These are phyloP conservation scores for Coelastrella sp. DNA, from an alignment of 139 green algal genomes.

Conservation along the genomic window DNA sequence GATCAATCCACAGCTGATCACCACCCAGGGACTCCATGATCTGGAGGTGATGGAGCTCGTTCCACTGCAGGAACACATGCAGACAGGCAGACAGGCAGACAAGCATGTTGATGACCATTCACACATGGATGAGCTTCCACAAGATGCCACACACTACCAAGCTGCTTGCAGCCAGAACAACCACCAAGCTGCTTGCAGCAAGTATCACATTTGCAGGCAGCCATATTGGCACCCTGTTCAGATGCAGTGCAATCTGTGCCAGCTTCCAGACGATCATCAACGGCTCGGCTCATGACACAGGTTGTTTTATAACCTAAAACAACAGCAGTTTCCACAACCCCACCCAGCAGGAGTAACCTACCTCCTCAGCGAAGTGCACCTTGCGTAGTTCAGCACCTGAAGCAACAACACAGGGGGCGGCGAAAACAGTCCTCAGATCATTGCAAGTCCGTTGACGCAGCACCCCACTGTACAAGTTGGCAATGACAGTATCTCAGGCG, in stretches of 20 bases:
- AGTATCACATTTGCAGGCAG: not conserved
- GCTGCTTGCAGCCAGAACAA: not conserved
- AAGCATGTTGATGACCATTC: not conserved
- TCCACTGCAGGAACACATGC: conserved; percentile 18
- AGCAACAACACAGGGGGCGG: conserved; percentile 41
- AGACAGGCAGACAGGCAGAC: not conserved
- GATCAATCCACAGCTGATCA: conserved; percentile 92
- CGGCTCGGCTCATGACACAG: too few species aligned
- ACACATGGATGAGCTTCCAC: conserved; percentile 38
- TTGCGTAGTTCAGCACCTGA: conserved; percentile 82
- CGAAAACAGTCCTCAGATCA: too few species aligned
- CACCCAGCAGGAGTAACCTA: conserved; percentile 71
- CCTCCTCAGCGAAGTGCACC: conserved; percentile 93
- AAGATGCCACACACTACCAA: not conserved
- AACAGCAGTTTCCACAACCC: not conserved
- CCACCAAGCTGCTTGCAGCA: too few species aligned
- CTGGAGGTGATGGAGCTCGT: conserved; percentile 66
- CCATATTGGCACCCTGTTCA: not conserved
- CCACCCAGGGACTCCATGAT: conserved; percentile 98
- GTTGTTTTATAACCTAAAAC: too few species aligned
- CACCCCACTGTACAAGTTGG: too few species aligned
- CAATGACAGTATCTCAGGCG: too few species aligned
- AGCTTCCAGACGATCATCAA: too few species aligned
- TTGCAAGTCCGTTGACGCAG: too few species aligned
- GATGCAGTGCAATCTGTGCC: too few species aligned